Conservation (phyloP, 768 basidiomycete species). For the Filobasidium floriforme region DNA sequence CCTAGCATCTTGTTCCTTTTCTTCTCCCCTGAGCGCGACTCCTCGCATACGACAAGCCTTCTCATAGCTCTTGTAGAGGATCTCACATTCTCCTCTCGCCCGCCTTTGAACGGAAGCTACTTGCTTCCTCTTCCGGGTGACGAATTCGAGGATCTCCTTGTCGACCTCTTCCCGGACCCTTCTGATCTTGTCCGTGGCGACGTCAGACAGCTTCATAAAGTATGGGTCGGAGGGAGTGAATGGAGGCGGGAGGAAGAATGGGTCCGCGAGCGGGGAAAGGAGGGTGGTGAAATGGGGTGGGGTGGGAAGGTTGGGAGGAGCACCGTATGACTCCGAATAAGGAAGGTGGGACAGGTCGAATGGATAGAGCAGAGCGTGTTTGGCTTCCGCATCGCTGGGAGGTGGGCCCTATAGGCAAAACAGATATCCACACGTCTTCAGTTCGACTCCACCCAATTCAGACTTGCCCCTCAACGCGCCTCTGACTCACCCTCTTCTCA, state of each 20-base stretch:
- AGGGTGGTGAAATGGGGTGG: constrained; percentile 2
- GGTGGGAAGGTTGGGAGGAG: constrained; percentile 11
- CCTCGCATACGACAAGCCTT: constrained; percentile 24
- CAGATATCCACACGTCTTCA: not conserved
- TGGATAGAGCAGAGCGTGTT: not conserved
- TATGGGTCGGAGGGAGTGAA: constrained; percentile 41
- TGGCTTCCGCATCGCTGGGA: not conserved
- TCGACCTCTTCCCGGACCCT: constrained; percentile 28
- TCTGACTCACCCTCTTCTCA: not conserved
- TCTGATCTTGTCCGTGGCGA: constrained; percentile 30
- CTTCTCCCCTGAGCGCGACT: not conserved
- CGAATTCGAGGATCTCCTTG: constrained; percentile 31
- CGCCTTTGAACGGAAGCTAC: constrained; percentile 32
- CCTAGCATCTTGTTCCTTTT: not conserved
- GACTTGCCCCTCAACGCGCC: not conserved
- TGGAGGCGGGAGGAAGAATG: constrained; percentile 46
- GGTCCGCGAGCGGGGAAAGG: constrained; percentile 33
- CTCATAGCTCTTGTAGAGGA: constrained; percentile 37
- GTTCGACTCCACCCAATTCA: not conserved
- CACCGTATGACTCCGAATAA: constrained; percentile 12
- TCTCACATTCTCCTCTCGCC: constrained; percentile 38
- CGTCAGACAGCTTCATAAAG: constrained; percentile 32
- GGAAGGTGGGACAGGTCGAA: not conserved
- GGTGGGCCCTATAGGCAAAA: not conserved
- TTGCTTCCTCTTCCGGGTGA: constrained; percentile 29